Conservation (phyloP, 163 green algal genomes). For the Volvox carteri region DNA sequence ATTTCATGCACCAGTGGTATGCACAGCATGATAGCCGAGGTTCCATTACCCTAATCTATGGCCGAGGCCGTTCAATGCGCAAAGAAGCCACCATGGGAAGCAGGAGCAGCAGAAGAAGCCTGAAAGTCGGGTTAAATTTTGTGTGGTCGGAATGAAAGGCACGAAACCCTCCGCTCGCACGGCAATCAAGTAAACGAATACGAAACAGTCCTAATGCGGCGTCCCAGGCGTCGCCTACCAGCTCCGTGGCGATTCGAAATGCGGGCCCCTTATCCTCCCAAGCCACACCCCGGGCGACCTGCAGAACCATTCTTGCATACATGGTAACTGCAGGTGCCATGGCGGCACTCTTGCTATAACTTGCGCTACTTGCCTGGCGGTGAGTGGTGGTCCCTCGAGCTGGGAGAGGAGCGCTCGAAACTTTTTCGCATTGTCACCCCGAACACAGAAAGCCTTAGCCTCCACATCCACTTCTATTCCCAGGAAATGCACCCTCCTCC, state of each 20-base stretch:
- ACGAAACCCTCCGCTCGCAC: no score
- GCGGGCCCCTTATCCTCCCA: constrained; percentile 3
- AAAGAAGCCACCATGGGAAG: no score
- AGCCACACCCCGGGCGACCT: not conserved
- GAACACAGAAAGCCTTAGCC: not conserved
- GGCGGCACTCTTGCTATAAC: not conserved
- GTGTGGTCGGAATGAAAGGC: no score
- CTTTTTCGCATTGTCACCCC: not conserved
- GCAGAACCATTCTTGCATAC: not conserved
- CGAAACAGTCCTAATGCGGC: no score
- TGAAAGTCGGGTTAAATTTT: no score
- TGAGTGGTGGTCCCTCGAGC: not conserved
- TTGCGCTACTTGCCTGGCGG: not conserved
- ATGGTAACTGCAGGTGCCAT: not conserved
- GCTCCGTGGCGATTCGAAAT: not conserved
- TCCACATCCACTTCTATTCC: not conserved
- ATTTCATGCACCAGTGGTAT: no score
- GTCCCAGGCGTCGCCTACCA: constrained; percentile 27
- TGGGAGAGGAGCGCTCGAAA: not conserved
- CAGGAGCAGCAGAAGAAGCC: no score
- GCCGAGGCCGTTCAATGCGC: no score
- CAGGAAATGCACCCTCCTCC: not conserved
- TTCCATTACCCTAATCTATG: no score
- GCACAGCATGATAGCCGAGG: no score
- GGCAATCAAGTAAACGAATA: no score